phyloP scores from a whole-genome alignment of 371 early-diverging fungal genomes.

The Rhizopus arrhizus region DNA sequence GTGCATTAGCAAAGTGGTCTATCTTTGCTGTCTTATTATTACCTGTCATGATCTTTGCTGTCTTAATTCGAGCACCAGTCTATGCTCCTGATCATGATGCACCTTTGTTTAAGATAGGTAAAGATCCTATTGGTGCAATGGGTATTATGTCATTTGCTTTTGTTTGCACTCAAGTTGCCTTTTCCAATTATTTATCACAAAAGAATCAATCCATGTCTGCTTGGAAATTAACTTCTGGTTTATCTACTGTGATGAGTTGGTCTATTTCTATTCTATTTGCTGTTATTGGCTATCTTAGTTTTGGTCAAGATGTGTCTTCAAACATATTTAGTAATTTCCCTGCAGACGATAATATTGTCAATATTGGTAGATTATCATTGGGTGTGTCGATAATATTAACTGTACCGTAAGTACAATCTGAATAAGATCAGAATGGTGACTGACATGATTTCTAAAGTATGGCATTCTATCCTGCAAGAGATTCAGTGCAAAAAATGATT shows the following conservation, averaged over 20 bases:
- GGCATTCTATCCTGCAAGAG: constrained; percentile 63
- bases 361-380: constrained; percentile 53
- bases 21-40: constrained; percentile 55
- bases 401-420: constrained; percentile 39
- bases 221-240: constrained; percentile 49
- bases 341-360: constrained; percentile 50
- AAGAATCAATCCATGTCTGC: constrained; percentile 40
- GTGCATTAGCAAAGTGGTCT: constrained; percentile 57
- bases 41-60: constrained; percentile 54
- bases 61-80: constrained; percentile 52
- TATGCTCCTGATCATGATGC: constrained; percentile 56
- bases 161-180: constrained; percentile 62
- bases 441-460: constrained; percentile 28
- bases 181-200: constrained; percentile 55
- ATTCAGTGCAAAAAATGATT: constrained; percentile 55
- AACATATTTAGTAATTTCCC: constrained; percentile 63
- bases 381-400: constrained; percentile 60
- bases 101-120: constrained; percentile 45
- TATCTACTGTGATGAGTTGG: constrained; percentile 55
- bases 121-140: constrained; percentile 56
- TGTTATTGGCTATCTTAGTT: constrained; percentile 56
- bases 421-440: not conserved
- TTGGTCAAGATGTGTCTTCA: constrained; percentile 55
- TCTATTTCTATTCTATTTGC: constrained; percentile 59
- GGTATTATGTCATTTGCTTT: constrained; percentile 69